Percentiles rank a stretch among this genome's conserved stretches.
phyloP scores from a whole-genome alignment of 2,329 filamentous ascomycete species.

The Fusarium goolgardi region DNA sequence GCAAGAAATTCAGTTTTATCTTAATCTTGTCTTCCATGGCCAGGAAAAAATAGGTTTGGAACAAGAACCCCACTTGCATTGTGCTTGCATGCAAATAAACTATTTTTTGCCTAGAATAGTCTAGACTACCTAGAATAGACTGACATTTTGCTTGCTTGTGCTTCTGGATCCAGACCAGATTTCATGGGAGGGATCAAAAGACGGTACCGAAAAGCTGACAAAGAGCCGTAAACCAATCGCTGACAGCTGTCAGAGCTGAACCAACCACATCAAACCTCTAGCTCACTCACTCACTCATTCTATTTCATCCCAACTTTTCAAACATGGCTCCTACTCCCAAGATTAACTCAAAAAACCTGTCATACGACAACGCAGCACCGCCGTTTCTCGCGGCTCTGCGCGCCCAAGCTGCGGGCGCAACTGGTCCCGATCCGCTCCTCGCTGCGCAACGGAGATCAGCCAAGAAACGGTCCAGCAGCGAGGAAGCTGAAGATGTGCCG shows the following conservation, averaged over 20 bases:
- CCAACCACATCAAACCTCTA: conserved; percentile 25
- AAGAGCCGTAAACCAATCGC: conserved; percentile 29
- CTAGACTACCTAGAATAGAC: conserved; percentile 12
- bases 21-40: not conserved
- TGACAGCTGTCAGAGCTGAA: conserved; percentile 15
- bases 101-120: conserved; percentile 20
- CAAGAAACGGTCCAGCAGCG: conserved; percentile 69
- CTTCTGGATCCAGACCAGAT: not conserved
- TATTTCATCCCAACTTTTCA: conserved; percentile 9
- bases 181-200: not conserved
- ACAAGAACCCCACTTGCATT: conserved; percentile 25
- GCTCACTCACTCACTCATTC: not conserved
- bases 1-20: conserved; percentile 12
- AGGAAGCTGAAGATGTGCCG: conserved; percentile 81
- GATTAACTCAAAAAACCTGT: conserved; percentile 77
- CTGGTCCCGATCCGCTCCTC: conserved; percentile 65
- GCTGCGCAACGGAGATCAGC: conserved; percentile 61
- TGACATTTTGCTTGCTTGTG: conserved; percentile 4
- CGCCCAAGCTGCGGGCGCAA: conserved; percentile 62
- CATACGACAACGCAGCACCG: conserved; percentile 70
- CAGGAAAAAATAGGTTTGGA: not conserved
- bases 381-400: conserved; percentile 70
- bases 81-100: conserved; percentile 22
- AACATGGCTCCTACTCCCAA: conserved; percentile 66
- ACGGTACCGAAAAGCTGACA: conserved; percentile 24